Evolutionary conservation across 75 land plant species (phyloP).

Genomic region (Cupressus sempervirens): DNA sequence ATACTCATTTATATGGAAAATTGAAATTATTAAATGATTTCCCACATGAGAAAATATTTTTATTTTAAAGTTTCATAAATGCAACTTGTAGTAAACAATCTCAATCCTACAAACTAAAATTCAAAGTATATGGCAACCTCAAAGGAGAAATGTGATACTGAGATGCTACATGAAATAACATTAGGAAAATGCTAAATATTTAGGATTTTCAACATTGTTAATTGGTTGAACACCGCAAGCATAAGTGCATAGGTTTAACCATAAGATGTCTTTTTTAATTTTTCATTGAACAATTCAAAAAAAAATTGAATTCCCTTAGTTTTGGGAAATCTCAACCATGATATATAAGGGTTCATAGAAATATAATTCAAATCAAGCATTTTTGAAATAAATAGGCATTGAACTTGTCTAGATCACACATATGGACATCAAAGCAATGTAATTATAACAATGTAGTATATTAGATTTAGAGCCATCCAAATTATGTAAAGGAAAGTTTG

Average conservation of each 20-base stretch:
- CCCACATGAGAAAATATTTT: not conserved
- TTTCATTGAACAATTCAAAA: slow-evolving; percentile 5
- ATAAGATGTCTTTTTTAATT: not conserved
- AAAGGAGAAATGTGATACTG: not conserved
- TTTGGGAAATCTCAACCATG: not conserved
- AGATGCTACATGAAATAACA: not conserved
- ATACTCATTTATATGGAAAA: too few relatives aligned
- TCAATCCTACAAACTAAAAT: not conserved
- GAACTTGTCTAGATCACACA: slow-evolving; percentile 58
- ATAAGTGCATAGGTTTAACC: not conserved
- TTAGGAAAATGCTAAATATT: not conserved
- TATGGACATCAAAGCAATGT: slow-evolving; percentile 94
- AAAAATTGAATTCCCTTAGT: not conserved
- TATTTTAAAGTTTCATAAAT: not conserved
- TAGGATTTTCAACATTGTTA: not conserved
- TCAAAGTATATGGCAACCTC: not conserved
- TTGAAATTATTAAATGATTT: too few relatives aligned
- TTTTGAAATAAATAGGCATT: not conserved
- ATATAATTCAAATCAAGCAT: not conserved
- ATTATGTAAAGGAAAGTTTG: slow-evolving; percentile 1
- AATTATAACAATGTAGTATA: not conserved
- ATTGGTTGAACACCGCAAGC: not conserved
- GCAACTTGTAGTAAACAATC: not conserved
- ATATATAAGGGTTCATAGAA: not conserved
- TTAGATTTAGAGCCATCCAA: not conserved